phyloP scores from a whole-genome alignment of 805 yeast species.

The Zygosaccharomyces bisporus region DNA sequence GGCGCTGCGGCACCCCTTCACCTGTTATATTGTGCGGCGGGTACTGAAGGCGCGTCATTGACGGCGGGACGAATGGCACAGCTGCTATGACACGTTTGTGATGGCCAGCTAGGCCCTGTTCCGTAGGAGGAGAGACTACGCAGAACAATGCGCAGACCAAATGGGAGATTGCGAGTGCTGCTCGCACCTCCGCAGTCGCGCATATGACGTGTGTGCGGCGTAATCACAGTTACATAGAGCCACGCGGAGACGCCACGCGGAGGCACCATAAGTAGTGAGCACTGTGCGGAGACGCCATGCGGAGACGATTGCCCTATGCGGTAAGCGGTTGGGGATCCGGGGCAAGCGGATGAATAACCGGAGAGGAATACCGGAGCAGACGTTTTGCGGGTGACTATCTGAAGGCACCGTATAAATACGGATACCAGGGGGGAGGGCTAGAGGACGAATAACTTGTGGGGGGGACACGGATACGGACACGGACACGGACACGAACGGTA shows the following conservation, averaged over 20 bases:
- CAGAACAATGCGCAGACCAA: neutral
- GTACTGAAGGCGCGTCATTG: no score
- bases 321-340: neutral
- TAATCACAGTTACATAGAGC: neutral
- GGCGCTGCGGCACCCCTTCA: neutral
- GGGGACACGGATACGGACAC: no score
- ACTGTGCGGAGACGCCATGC: neutral
- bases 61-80: neutral
- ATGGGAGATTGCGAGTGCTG: neutral
- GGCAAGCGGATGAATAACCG: neutral
- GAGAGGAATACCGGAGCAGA: neutral
- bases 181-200: neutral
- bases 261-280: no score
- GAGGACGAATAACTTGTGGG: no score
- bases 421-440: no score
- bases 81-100: no score
- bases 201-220: slow-evolving; percentile 1
- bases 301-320: no score
- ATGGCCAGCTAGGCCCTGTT: neutral
- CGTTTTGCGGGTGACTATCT: neutral
- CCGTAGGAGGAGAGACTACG: neutral
- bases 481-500: no score
- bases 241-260: neutral
- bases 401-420: neutral
- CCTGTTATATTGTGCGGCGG: no score